Base-by-base conservation (phyloP, 192 early-diverging fungal genomes). In the Chytriomyces confervae region DNA sequence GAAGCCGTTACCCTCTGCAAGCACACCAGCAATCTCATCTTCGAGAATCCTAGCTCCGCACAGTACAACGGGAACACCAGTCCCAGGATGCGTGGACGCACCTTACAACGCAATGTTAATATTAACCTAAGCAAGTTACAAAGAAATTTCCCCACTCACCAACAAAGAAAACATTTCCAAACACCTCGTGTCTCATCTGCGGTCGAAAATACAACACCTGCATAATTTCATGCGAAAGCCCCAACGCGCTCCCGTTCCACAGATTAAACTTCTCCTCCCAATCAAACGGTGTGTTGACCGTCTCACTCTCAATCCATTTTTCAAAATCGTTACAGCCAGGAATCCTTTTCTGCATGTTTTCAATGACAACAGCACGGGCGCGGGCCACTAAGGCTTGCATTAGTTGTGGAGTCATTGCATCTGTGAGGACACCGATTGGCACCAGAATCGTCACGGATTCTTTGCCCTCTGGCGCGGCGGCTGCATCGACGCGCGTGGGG, bases 41-140 rank as follows among this genome's bases (percentile, higher is more conserved):
- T 85, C 75, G 6, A 86, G 82, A 8, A 90, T 48, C 49, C 82
- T 84, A 44, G 88, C 84, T 43, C 88, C 84, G 51, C 81, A 86
- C 48, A 90, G 51, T 3, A 90, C 86, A 50, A 90, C 86, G 44
- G 89, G 89, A 16, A 90, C 89, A 63, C 89, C 89, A 27, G 88
- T 89, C 29, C 89, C 89, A 43, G 89, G 89, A 72, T 90, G 88
- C 3, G 89, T 86, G 36, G 84, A 86, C 6, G 89, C 87, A 44
- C 87, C 87, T 78, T 18, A 5, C 5, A 46, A 79, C 2, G 36
- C 36, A n/a, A 4, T 76, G 53, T 62, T 44, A 11, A 75, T n/a
- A 78, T n/a, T 76, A 36, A 36, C 36, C 36, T 36, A 36, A 36
- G 36, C 36, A 36, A 3, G 3, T 77, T 50, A 48, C 20, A 2